Base-by-base conservation (phyloP, 1,284 basidiomycete species). In the Mycena sp. region DNA sequence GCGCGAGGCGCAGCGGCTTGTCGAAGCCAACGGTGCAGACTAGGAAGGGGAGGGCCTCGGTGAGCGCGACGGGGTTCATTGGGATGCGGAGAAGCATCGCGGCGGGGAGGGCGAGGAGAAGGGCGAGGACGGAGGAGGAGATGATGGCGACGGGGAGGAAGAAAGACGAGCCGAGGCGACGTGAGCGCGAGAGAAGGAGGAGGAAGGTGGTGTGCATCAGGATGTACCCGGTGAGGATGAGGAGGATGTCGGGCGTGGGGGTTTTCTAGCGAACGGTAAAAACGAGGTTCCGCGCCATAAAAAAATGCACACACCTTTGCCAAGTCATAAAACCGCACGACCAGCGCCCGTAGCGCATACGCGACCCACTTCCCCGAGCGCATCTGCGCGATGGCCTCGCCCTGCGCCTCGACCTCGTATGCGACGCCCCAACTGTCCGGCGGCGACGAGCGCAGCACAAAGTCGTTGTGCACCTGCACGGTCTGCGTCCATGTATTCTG, bases 21-120 rank as follows among this genome's bases (percentile, higher is more conserved):
- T 99, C 97, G 75, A 99, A 99, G 14, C 97, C 97, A 61, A 99
- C 91, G 0, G 95, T 97, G 77, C 98, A 98, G 44, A 99, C 96
- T 38, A 99, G 84, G 89, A 99, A 99, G 0, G 97, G 97, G 2
- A 99, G 85, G 0, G 97, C 96, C 77, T 99, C 98, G 16, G 94
- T 96, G 32, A 99, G 84, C 17, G 92, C 90, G 61, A 99, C 91
- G 2, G 95, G 95, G 77, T 99, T 96, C 70, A 99, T 91, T 7
- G 91, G 91, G 58, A 99, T 94, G 67, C 87, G 85, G 64, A 98
- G 83, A 48, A 91, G 84, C 76, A 93, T 90, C 3, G 96, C 95
- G 30, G 94, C 82, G 17, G 96, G 91, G 4, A 99, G 86, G 17
- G 95, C 87, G 60, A 96, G 83, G 56, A 99, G 86, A 77, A 99